Evolutionary conservation across 352 stramenopile genomes (phyloP), one percentile per base, ranked within the genome.

Genomic region (Pythium folliculosum): DNA sequence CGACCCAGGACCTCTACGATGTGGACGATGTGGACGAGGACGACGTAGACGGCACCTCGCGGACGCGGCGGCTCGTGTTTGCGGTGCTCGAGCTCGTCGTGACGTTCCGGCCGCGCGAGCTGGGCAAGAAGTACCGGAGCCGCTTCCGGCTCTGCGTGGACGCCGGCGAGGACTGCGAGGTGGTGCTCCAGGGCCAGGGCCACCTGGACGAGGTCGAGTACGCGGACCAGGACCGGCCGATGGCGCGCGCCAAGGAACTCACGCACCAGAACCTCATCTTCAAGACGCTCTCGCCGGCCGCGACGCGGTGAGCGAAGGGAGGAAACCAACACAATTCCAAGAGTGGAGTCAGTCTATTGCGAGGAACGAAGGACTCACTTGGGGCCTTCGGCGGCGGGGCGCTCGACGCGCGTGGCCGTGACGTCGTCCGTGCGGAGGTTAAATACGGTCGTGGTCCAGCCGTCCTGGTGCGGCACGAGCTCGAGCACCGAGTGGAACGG

Each of bases 381-480:
- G 44, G 52, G 38, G 23, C 49, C 27, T 25, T 60, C 43, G 40
- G 35, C 54, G 27, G 45, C 38, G 25, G 50, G 23, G 51, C 43
- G 66, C 44, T 63, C 60, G 45, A 64, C 32, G 9, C 47, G 19
- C 35, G 40, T 37, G 40, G 54, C 37, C 21, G 60, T 69, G 61
- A 67, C 63, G 40, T 59, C 52, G 53, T 75, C 69, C 4, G 52
- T 55, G 47, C 81, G 85, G 59, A 94, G 86, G 58, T 91, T 89
- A 83, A 91, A 92, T 78, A 94, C 86, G 63, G 82, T 91, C 63
- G 87, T 91, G 59, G 76, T 94, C 86, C 86, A 94, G 59, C 83
- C 80, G 49, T 92, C 82, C 45, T 92, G 84, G 52, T 81, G 78
- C 14, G 86, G 86, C 69, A 94, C 81, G 60, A 94, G 82, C 71